Conservation (phyloP, 2,329 filamentous ascomycete species). For the Ascochyta pisi region DNA sequence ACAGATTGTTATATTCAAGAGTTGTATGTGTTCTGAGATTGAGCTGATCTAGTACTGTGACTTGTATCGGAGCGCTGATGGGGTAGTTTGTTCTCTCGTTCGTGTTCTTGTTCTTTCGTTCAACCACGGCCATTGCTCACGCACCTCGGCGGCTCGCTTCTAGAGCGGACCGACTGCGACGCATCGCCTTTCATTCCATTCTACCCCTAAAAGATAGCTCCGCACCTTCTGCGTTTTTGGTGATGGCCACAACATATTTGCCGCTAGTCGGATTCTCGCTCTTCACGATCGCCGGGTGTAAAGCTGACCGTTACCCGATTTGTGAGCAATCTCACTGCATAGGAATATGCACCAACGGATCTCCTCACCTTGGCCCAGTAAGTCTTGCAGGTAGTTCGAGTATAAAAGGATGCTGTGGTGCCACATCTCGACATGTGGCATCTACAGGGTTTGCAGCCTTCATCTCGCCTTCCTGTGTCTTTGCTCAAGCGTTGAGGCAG, state of each 20-base stretch:
- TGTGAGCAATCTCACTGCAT: slow-evolving; percentile 5
- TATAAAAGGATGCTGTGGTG: not conserved
- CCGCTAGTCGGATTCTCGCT: slow-evolving; percentile 4
- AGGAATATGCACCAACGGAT: slow-evolving; percentile 16
- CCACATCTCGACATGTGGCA: not conserved
- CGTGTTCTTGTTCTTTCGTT: not conserved
- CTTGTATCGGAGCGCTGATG: not conserved
- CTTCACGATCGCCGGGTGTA: not conserved
- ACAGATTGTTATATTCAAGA: not conserved
- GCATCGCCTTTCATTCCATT: not conserved
- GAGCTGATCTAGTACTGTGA: not conserved
- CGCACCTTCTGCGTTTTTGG: not conserved
- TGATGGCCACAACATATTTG: not conserved
- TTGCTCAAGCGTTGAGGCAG: not conserved
- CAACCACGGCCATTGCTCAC: not conserved
- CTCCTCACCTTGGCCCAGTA: slow-evolving; percentile 10
- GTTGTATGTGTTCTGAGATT: not conserved
- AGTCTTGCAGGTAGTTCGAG: not conserved
- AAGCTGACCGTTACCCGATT: not conserved
- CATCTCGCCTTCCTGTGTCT: not conserved
- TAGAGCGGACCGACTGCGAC: not conserved
- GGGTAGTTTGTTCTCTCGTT: not conserved
- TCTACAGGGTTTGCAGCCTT: not conserved
- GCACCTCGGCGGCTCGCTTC: not conserved
- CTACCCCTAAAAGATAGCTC: not conserved